Percentiles rank a stretch among this genome's conserved stretches.
phyloP scores from a whole-genome alignment of 495 filamentous ascomycete genomes.

The Amniculicola lignicola region DNA sequence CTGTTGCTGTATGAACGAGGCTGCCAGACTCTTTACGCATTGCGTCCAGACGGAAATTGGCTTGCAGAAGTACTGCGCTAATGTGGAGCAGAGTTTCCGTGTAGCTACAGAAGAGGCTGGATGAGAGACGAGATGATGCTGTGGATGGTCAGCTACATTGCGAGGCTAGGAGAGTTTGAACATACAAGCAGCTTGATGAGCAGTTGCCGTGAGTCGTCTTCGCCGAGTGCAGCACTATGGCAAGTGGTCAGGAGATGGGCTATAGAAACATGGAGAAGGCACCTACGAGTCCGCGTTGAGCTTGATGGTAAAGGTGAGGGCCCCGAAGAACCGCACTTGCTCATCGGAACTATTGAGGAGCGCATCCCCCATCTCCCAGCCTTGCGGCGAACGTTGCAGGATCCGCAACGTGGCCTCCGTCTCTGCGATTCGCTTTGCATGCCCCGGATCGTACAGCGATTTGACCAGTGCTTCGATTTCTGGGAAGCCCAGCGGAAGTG shows the following conservation, averaged over 20 bases:
- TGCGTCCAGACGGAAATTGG: conserved; percentile 64
- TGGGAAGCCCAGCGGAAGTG: conserved; percentile 11
- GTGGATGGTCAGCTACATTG: background rate
- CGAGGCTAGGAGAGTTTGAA: conserved; percentile 36
- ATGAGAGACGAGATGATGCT: conserved; percentile 24
- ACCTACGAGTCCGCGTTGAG: conserved; percentile 76
- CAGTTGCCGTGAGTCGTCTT: conserved; percentile 59
- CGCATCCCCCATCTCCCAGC: conserved; percentile 79
- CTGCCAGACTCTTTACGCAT: conserved; percentile 66
- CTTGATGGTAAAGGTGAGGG: conserved; percentile 88
- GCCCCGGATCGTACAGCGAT: conserved; percentile 49
- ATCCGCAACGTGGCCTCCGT: conserved; percentile 74
- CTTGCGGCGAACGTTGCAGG: conserved; percentile 71
- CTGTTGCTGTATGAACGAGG: conserved; percentile 56
- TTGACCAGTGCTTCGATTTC: conserved; percentile 30
- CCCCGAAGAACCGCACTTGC: conserved; percentile 87
- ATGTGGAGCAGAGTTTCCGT: conserved; percentile 77
- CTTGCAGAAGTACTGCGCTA: conserved; percentile 76
- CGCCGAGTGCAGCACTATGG: conserved; percentile 57
- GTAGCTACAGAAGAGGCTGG: conserved; percentile 55
- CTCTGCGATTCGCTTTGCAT: conserved; percentile 56
- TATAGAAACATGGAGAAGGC: background rate
- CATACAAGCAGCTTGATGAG: conserved; percentile 69
- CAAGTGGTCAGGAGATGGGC: conserved; percentile 25
- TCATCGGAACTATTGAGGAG: conserved; percentile 63